phyloP scores from a whole-genome alignment of 345 rosid genomes.

The Acer negundo region DNA sequence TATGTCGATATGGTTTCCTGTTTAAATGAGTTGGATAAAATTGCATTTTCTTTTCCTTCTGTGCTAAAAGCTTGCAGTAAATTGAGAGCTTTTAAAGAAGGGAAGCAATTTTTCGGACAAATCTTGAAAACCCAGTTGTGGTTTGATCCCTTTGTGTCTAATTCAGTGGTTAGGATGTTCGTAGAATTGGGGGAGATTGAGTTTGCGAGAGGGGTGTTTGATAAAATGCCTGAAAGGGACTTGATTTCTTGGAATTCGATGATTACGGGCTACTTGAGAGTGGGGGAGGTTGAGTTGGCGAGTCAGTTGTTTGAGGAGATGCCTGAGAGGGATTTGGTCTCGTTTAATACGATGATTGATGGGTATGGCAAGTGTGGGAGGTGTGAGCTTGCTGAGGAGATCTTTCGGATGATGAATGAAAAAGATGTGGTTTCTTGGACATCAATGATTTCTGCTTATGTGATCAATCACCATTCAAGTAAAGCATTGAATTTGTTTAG shows the following conservation, averaged over 20 bases:
- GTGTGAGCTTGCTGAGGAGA: constrained; percentile 16
- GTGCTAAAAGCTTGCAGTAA: constrained; percentile 16
- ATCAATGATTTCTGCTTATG: constrained; percentile 17
- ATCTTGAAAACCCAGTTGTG: constrained; percentile 2
- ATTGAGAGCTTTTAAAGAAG: constrained; percentile 7
- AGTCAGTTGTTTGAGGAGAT: constrained; percentile 9
- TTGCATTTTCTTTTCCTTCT: constrained; percentile 15
- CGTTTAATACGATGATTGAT: constrained; percentile 14
- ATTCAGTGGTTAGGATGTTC: constrained; percentile 11
- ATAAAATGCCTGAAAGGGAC: constrained; percentile 14
- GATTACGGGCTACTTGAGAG: background rate
- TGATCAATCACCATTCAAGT: background rate
- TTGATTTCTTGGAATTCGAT: constrained; percentile 12
- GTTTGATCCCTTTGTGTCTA: constrained; percentile 15
- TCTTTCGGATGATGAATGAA: background rate
- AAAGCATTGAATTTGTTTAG: constrained; percentile 18
- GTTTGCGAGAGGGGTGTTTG: constrained; percentile 10
- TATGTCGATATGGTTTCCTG: constrained; percentile 11
- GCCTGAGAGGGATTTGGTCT: constrained; percentile 5
- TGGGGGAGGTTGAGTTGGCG: constrained; percentile 13
- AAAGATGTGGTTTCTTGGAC: constrained; percentile 18
- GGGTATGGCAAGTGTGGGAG: constrained; percentile 19
- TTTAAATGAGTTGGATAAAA: background rate
- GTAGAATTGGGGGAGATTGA: constrained; percentile 7
- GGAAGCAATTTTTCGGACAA: constrained; percentile 11